These are phyloP conservation scores for Penicillium sp. DNA, from an alignment of 2,329 filamentous ascomycete species.

Conservation along the genomic window DNA sequence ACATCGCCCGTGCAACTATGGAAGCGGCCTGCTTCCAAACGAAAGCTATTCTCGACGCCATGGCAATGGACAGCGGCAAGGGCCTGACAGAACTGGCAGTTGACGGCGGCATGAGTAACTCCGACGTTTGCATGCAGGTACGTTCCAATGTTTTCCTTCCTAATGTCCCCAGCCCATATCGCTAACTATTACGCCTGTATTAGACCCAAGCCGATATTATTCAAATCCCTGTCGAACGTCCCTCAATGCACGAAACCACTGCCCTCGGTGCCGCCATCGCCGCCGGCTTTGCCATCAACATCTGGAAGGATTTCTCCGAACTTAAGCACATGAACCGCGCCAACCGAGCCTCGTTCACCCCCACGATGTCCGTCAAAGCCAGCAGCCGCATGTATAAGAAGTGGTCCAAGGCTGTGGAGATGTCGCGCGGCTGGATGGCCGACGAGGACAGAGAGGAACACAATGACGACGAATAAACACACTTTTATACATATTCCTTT, in stretches of 20 bases:
- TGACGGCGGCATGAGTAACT: slow-evolving; percentile 86
- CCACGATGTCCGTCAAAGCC: slow-evolving; percentile 59
- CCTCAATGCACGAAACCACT: slow-evolving; percentile 86
- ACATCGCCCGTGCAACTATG: slow-evolving; percentile 84
- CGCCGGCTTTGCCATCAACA: slow-evolving; percentile 74
- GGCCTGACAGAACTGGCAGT: slow-evolving; percentile 73
- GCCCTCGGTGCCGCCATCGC: slow-evolving; percentile 85
- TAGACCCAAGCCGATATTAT: slow-evolving; percentile 79
- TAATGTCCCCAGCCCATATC: slow-evolving; percentile 49
- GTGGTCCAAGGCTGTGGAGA: slow-evolving; percentile 75
- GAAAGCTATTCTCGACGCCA: slow-evolving; percentile 85
- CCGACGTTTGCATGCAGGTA: slow-evolving; percentile 81
- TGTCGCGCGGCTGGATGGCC: slow-evolving; percentile 68
- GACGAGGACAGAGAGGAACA: slow-evolving; percentile 27
- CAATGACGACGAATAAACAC: slow-evolving; percentile 25
- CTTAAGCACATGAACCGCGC: slow-evolving; percentile 69
- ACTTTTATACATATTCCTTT: slow-evolving; percentile 12
- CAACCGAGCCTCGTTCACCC: slow-evolving; percentile 68
- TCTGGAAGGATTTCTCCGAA: slow-evolving; percentile 75
- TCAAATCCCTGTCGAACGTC: slow-evolving; percentile 77
- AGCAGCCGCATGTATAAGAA: slow-evolving; percentile 63
- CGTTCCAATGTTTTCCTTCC: slow-evolving; percentile 12
- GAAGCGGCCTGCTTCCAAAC: slow-evolving; percentile 93
- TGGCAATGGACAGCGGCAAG: slow-evolving; percentile 81
- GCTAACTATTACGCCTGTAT: neutral